These are phyloP conservation scores for Boletus pseudo-olivaceus DNA, from an alignment of 768 basidiomycete species.

Conservation along the genomic window DNA sequence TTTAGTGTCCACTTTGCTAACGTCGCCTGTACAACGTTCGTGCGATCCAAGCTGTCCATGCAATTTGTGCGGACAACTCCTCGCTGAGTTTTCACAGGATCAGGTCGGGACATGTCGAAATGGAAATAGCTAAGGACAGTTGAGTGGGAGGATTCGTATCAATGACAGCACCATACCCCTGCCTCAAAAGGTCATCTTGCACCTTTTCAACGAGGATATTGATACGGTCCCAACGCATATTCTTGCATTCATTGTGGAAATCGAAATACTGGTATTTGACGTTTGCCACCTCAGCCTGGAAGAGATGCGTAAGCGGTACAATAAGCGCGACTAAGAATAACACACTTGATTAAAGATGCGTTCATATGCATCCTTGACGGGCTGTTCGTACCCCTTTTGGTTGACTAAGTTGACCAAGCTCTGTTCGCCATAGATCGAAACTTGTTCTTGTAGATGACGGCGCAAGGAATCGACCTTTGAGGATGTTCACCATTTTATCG, in stretches of 20 bases:
- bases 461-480: slow-evolving; percentile 65
- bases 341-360: slow-evolving; percentile 62
- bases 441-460: slow-evolving; percentile 71
- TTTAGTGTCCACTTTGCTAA: slow-evolving; percentile 84
- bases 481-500: slow-evolving; percentile 1
- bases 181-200: slow-evolving; percentile 60
- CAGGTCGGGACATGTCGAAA: slow-evolving; percentile 44
- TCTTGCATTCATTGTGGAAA: slow-evolving; percentile 92
- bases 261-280: slow-evolving; percentile 94
- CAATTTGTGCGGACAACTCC: slow-evolving; percentile 92
- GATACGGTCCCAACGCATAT: slow-evolving; percentile 95
- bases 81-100: slow-evolving; percentile 57
- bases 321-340: neutral
- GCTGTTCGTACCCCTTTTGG: slow-evolving; percentile 87
- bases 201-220: slow-evolving; percentile 74
- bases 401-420: slow-evolving; percentile 89
- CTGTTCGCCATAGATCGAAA: slow-evolving; percentile 71
- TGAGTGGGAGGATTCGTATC: slow-evolving; percentile 4
- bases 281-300: slow-evolving; percentile 57
- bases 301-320: neutral
- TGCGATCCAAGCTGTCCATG: slow-evolving; percentile 96
- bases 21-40: slow-evolving; percentile 93
- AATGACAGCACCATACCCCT: slow-evolving; percentile 48
- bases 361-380: slow-evolving; percentile 95
- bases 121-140: slow-evolving; percentile 66